Percentiles rank a stretch among this genome's conserved stretches.
These are phyloP conservation scores for Trifolium dubium DNA, from an alignment of 306 rosid species.

Conservation along the genomic window DNA sequence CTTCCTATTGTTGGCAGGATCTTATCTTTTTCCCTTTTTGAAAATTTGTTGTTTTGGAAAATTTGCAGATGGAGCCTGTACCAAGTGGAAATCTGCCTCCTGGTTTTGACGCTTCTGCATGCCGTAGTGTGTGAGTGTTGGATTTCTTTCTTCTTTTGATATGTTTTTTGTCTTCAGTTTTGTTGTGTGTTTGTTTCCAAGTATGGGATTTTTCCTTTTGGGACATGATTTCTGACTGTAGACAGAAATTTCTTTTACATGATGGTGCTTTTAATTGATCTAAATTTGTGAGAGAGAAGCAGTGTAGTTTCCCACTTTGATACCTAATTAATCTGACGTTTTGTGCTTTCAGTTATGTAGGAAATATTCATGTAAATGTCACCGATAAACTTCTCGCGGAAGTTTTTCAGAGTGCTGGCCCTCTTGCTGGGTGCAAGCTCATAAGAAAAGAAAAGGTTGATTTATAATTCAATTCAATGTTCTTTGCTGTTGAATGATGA, in stretches of 20 bases:
- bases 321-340: constrained; percentile 36
- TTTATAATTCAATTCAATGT: constrained; percentile 32
- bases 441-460: constrained; percentile 65
- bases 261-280: constrained; percentile 14
- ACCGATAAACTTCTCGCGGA: constrained; percentile 66
- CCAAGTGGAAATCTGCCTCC: constrained; percentile 73
- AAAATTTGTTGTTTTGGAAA: constrained; percentile 31
- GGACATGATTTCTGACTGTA: constrained; percentile 9
- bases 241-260: constrained; percentile 19
- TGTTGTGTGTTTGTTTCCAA: not conserved
- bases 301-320: constrained; percentile 25
- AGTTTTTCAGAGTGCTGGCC: constrained; percentile 70
- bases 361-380: constrained; percentile 69
- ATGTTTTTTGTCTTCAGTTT: constrained; percentile 23
- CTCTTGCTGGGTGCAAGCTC: constrained; percentile 71
- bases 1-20: not conserved
- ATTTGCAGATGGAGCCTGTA: constrained; percentile 65
- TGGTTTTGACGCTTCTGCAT: constrained; percentile 63
- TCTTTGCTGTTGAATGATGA: constrained; percentile 29
- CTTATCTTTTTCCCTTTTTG: constrained; percentile 25
- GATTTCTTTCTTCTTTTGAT: constrained; percentile 32
- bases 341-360: constrained; percentile 61
- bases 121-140: constrained; percentile 65
- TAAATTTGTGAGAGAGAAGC: constrained; percentile 29
- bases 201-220: not conserved